phyloP scores from a whole-genome alignment of 2,329 filamentous ascomycete genomes.

The Dothideomycetidae sp. region DNA sequence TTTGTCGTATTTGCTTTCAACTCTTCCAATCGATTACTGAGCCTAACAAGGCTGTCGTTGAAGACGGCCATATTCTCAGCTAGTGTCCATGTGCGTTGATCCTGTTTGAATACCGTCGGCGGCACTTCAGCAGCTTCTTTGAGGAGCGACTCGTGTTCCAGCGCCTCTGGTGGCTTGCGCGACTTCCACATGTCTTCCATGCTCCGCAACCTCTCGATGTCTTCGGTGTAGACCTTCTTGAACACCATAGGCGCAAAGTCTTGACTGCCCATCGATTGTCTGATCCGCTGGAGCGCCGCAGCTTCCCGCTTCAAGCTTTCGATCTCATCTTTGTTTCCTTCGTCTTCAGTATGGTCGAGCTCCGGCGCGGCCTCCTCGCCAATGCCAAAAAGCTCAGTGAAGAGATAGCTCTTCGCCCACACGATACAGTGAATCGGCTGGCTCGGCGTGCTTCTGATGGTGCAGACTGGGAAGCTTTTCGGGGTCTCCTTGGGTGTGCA shows the following conservation, averaged over 20 bases:
- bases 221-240: slow-evolving; percentile 79
- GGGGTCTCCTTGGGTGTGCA: slow-evolving; percentile 80
- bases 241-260: slow-evolving; percentile 72
- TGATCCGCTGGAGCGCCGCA: slow-evolving; percentile 67
- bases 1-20: slow-evolving; percentile 44
- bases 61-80: slow-evolving; percentile 79
- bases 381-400: slow-evolving; percentile 85
- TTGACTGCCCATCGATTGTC: slow-evolving; percentile 61
- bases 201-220: slow-evolving; percentile 65
- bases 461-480: slow-evolving; percentile 91
- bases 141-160: slow-evolving; percentile 52
- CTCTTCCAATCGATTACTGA: slow-evolving; percentile 59
- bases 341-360: slow-evolving; percentile 66
- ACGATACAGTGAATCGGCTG: slow-evolving; percentile 98
- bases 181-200: slow-evolving; percentile 97
- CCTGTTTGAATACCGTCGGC: slow-evolving; percentile 30
- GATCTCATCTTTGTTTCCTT: slow-evolving; percentile 78
- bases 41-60: slow-evolving; percentile 62
- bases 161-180: slow-evolving; percentile 55
- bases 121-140: slow-evolving; percentile 24
- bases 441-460: slow-evolving; percentile 87
- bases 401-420: slow-evolving; percentile 92
- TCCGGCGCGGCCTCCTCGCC: slow-evolving; percentile 73
- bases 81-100: slow-evolving; percentile 66
- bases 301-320: slow-evolving; percentile 75